Percentiles rank a stretch among this genome's conserved stretches.
Evolutionary conservation across 139 green algal species (phyloP).

Genomic region (Tetradesmus obliquus): DNA sequence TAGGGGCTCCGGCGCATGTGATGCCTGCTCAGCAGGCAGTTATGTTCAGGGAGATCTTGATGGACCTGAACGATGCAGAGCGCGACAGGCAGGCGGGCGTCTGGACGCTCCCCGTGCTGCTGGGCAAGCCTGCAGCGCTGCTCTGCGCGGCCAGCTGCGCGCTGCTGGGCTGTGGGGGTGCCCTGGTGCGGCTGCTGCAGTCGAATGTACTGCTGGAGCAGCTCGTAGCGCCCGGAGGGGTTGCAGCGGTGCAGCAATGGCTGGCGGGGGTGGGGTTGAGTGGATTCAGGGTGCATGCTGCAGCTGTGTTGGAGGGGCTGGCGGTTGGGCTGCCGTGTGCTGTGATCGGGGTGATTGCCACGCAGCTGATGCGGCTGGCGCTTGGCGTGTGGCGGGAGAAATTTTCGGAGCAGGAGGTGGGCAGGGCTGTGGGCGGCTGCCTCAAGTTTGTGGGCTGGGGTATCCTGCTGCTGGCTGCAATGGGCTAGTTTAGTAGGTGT

Average conservation of each 20-base stretch:
- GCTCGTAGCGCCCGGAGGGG: neutral
- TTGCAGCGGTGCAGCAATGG: neutral
- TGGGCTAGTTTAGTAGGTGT: neutral
- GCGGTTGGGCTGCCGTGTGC: constrained; percentile 15
- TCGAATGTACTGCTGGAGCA: neutral
- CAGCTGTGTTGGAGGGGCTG: neutral
- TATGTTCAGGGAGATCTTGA: constrained; percentile 69
- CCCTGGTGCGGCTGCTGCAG: neutral
- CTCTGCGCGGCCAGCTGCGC: neutral
- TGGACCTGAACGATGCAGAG: constrained; percentile 69
- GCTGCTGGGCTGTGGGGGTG: neutral
- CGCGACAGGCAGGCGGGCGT: constrained; percentile 65
- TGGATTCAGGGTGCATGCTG: neutral
- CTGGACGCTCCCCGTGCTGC: constrained; percentile 66
- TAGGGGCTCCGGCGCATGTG: neutral
- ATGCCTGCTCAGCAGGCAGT: constrained; percentile 17
- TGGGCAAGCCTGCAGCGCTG: constrained; percentile 51
- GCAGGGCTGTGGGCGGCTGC: neutral
- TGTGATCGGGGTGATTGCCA: constrained; percentile 12
- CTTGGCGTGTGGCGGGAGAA: constrained; percentile 7
- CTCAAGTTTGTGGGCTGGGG: neutral
- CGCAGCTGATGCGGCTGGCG: neutral
- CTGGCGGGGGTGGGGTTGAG: neutral
- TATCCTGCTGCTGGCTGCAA: neutral
- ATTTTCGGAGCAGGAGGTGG: constrained; percentile 39